A percentile compares a stretch with the other conserved stretches of the same genome.
phyloP scores from a whole-genome alignment of 139 green algal genomes.

The Desmodesmus armatus region DNA sequence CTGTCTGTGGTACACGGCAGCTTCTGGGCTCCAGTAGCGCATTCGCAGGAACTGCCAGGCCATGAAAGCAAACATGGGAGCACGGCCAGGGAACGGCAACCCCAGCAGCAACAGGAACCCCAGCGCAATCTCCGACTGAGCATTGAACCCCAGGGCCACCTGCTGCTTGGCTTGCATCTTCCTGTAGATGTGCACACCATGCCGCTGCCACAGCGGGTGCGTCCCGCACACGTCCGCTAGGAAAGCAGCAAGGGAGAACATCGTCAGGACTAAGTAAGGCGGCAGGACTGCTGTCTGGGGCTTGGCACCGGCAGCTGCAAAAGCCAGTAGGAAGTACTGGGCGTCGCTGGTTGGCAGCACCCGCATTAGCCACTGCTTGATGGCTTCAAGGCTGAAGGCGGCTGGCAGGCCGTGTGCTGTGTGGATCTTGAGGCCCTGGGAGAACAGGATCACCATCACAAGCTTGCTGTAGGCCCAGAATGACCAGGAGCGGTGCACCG shows the following conservation, averaged over 20 bases:
- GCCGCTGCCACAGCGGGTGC: constrained; percentile 26
- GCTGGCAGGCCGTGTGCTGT: constrained; percentile 6
- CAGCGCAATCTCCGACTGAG: constrained; percentile 16
- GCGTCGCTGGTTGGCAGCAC: constrained; percentile 5
- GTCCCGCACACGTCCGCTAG: neutral
- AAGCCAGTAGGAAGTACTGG: constrained; percentile 31
- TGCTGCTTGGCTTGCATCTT: constrained; percentile 21
- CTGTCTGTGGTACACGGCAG: constrained; percentile 8
- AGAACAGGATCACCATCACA: neutral
- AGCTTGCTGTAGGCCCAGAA: constrained; percentile 3
- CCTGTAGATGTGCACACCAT: constrained; percentile 5
- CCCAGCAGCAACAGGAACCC: constrained; percentile 2
- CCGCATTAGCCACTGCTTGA: neutral
- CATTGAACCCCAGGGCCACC: constrained; percentile 20
- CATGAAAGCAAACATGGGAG: constrained; percentile 5
- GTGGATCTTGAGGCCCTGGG: constrained; percentile 3
- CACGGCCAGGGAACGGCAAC: neutral
- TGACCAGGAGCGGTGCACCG: neutral
- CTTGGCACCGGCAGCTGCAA: neutral
- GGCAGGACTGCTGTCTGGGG: constrained; percentile 14
- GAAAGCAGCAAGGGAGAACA: constrained; percentile 16
- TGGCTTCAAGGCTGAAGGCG: neutral
- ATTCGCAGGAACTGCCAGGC: constrained; percentile 31
- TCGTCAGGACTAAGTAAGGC: constrained; percentile 19
- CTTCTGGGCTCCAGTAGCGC: constrained; percentile 29